A percentile compares a stretch with the other conserved stretches of the same genome.
Conservation (phyloP, 2,329 filamentous ascomycete genomes). For the Ophiocordyceps australis region DNA sequence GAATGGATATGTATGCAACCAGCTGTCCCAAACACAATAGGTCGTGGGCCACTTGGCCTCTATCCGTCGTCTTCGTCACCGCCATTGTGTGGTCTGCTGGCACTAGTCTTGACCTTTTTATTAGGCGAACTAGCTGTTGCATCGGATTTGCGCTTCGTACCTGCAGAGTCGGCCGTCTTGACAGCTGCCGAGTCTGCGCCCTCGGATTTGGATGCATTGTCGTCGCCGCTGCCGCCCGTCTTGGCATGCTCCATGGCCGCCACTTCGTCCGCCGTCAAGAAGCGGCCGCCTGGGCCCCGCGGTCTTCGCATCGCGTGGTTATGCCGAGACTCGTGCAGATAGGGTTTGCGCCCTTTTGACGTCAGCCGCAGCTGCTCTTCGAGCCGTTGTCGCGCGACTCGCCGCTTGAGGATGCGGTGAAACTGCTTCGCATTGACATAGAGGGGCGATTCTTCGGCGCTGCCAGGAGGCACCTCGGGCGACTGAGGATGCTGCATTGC, state of each 20-base stretch:
- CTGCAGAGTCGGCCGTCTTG: constrained; percentile 13
- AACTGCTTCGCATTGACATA: constrained; percentile 99
- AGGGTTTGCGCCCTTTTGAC: constrained; percentile 89
- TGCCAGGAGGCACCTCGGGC: constrained; percentile 56
- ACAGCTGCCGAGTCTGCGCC: constrained; percentile 6
- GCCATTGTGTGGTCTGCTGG: constrained; percentile 17
- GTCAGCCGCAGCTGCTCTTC: constrained; percentile 86
- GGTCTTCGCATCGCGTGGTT: constrained; percentile 97
- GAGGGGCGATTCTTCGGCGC: constrained; percentile 76
- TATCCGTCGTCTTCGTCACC: constrained; percentile 17
- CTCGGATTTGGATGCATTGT: constrained; percentile 13
- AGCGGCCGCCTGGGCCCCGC: constrained; percentile 81
- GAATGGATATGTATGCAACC: no score
- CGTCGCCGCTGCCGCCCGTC: constrained; percentile 33
- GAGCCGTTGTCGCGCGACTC: constrained; percentile 80
- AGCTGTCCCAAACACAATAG: no score
- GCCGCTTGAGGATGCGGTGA: constrained; percentile 85
- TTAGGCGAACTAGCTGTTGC: constrained; percentile 24
- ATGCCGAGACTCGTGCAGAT: constrained; percentile 91
- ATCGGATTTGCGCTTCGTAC: constrained; percentile 44
- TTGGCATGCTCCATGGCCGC: constrained; percentile 81
- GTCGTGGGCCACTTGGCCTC: no score
- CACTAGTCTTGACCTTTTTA: constrained; percentile 40
- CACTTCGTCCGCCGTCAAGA: constrained; percentile 91
- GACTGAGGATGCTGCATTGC: constrained; percentile 54